A percentile compares a stretch with the other conserved stretches of the same genome.
Evolutionary conservation across 2,329 filamentous ascomycete genomes (phyloP).

Genomic region (Diplodia mutila): DNA sequence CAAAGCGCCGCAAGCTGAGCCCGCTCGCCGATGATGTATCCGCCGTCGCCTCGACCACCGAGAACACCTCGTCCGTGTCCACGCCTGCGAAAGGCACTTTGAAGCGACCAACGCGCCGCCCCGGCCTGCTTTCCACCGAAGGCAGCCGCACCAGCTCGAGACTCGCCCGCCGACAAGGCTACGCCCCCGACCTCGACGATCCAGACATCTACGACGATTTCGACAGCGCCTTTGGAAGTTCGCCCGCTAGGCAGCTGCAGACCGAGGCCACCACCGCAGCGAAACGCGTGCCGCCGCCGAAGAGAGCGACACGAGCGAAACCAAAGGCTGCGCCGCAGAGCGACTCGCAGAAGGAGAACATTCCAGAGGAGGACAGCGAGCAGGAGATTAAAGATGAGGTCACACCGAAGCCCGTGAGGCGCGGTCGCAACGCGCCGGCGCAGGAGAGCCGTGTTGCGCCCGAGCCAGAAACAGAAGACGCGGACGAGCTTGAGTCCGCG

Average conservation of each 20-base stretch:
- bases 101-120: slow-evolving; percentile 22
- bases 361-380: not conserved
- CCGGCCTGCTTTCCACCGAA: not conserved
- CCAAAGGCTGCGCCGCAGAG: slow-evolving; percentile 22
- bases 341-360: slow-evolving; percentile 23
- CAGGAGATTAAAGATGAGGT: not conserved
- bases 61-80: not conserved
- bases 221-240: slow-evolving; percentile 42
- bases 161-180: not conserved
- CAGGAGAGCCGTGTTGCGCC: not conserved
- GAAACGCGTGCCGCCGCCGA: not conserved
- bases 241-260: slow-evolving; percentile 26
- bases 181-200: slow-evolving; percentile 27
- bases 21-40: slow-evolving; percentile 7
- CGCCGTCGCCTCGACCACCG: not conserved
- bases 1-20: slow-evolving; percentile 22
- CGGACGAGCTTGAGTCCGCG: slow-evolving; percentile 21
- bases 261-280: slow-evolving; percentile 28
- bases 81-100: slow-evolving; percentile 3
- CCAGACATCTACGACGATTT: slow-evolving; percentile 50
- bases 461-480: slow-evolving; percentile 10
- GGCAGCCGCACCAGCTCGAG: slow-evolving; percentile 1
- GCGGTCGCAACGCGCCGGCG: not conserved
- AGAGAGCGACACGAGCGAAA: not conserved
- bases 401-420: not conserved